These are phyloP conservation scores for Russula foetens DNA, from an alignment of 768 basidiomycete genomes.

Conservation along the genomic window DNA sequence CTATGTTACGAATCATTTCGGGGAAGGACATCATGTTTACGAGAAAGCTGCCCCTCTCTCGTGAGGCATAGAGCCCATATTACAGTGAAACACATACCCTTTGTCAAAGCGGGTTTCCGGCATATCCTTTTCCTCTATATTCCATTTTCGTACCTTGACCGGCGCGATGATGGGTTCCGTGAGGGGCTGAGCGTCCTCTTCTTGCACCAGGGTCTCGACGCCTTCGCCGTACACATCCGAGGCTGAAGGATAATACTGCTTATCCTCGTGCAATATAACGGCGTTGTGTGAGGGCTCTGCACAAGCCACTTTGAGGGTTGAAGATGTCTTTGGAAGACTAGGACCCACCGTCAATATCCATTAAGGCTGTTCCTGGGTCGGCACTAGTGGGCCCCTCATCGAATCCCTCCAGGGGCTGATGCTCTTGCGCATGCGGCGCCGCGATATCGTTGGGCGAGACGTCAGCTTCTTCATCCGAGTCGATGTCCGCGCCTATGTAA, in stretches of 20 bases:
- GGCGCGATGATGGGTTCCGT: conserved; percentile 94
- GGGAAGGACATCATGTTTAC: conserved; percentile 87
- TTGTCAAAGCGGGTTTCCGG: conserved; percentile 98
- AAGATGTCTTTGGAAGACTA: not conserved
- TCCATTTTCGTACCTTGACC: conserved; percentile 91
- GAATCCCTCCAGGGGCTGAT: conserved; percentile 69
- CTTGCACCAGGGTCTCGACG: conserved; percentile 95
- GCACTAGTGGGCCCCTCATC: conserved; percentile 54
- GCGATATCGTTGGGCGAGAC: conserved; percentile 43
- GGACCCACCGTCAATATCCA: conserved; percentile 75
- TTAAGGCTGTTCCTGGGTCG: conserved; percentile 52
- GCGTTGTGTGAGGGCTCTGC: conserved; percentile 73
- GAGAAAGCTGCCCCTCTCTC: conserved; percentile 57
- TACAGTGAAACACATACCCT: conserved; percentile 46
- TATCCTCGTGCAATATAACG: conserved; percentile 91
- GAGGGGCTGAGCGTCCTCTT: conserved; percentile 94
- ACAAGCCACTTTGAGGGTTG: not conserved
- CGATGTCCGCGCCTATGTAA: conserved; percentile 93
- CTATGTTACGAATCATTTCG: conserved; percentile 93
- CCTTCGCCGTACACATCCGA: conserved; percentile 86
- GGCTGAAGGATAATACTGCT: conserved; percentile 95
- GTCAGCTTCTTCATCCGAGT: conserved; percentile 74
- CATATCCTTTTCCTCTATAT: conserved; percentile 90
- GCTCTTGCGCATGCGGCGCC: conserved; percentile 28
- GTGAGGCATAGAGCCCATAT: not conserved